A percentile compares a stretch with the other conserved stretches of the same genome.
Conservation (phyloP, 2,329 filamentous ascomycete species). For the Penicillium sp. region DNA sequence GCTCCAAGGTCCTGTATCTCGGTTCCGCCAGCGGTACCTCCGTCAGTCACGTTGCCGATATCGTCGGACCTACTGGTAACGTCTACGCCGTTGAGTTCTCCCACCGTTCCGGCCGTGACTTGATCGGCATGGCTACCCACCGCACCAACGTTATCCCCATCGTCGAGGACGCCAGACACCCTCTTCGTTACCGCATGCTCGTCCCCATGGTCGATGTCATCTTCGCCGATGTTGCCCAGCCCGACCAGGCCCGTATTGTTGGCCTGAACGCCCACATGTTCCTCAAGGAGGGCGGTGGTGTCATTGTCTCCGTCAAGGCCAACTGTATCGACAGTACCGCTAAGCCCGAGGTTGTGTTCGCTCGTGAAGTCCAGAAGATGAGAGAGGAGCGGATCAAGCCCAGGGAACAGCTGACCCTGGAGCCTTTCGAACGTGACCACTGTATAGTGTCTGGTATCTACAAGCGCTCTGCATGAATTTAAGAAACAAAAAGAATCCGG, state of each 20-base stretch:
- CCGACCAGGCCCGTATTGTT: constrained; percentile 93
- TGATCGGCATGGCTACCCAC: constrained; percentile 99
- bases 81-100: constrained; percentile 99
- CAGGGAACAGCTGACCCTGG: constrained; percentile 82
- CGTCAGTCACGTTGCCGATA: constrained; percentile 67
- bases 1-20: constrained; percentile 87
- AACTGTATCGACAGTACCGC: constrained; percentile 98
- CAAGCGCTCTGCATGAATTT: constrained; percentile 41
- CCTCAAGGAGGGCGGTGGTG: constrained; percentile 86
- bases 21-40: constrained; percentile 92
- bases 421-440: constrained; percentile 61
- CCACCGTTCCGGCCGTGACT: constrained; percentile 88
- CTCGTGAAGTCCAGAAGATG: constrained; percentile 89
- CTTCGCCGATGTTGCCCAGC: constrained; percentile 93
- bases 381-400: constrained; percentile 89
- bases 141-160: constrained; percentile 98
- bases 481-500: too few relatives aligned
- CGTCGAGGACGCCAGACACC: constrained; percentile 92
- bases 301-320: constrained; percentile 95
- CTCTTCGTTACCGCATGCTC: constrained; percentile 94
- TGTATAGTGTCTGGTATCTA: constrained; percentile 59
- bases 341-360: constrained; percentile 87
- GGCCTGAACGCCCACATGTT: constrained; percentile 90
- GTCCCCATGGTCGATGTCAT: constrained; percentile 94
- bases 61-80: constrained; percentile 87